Evolutionary conservation across 441 rosid species (phyloP).

Genomic region (Geranium incanum): DNA sequence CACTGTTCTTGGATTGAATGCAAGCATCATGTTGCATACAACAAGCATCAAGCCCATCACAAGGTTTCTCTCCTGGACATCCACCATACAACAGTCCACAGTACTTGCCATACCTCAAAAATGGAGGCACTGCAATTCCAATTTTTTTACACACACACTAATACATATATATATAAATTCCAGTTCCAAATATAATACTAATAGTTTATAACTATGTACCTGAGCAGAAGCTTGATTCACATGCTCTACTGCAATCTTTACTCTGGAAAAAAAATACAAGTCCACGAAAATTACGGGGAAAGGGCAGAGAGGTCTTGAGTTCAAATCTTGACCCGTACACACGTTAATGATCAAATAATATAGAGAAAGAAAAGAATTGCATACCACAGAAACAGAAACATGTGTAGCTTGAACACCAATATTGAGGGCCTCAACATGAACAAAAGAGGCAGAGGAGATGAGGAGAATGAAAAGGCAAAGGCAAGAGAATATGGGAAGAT

Average conservation of each 20-base stretch:
- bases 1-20: constrained; percentile 64
- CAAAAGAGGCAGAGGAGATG: constrained; percentile 21
- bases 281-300: no score
- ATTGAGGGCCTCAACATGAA: constrained; percentile 39
- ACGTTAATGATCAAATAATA: no score
- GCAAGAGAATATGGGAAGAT: constrained; percentile 12
- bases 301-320: background rate
- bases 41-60: constrained; percentile 80
- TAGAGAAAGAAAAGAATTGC: no score
- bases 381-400: constrained; percentile 42
- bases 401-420: constrained; percentile 49
- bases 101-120: constrained; percentile 80
- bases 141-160: no score
- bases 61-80: constrained; percentile 75
- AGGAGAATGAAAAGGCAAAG: constrained; percentile 16
- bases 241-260: constrained; percentile 72
- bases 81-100: constrained; percentile 75
- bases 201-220: constrained; percentile 27
- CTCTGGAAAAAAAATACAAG: constrained; percentile 29
- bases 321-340: no score
- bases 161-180: no score
- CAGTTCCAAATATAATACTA: background rate
- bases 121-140: constrained; percentile 53
- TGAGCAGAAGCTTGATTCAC: constrained; percentile 77
- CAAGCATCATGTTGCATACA: constrained; percentile 88